Base-by-base conservation (phyloP, 1,284 basidiomycete species). In the Ganoderma lucidum region DNA sequence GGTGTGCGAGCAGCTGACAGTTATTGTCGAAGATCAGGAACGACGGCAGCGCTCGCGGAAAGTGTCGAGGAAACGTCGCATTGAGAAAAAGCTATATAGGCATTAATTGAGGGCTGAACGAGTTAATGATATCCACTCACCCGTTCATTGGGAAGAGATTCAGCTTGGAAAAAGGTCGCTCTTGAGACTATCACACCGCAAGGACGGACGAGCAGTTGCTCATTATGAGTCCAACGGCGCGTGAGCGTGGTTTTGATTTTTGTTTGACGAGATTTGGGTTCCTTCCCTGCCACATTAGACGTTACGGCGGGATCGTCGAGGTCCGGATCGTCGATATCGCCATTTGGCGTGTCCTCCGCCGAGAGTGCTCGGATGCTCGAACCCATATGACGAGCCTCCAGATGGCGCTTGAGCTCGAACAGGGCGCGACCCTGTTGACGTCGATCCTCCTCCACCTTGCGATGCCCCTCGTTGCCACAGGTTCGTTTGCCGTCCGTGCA, bases 21-120 rank as follows among this genome's bases (percentile, higher is more conserved):
- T 77, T 79, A 69, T 76, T 80, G 68, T 81, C 80, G 65, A 75
- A 77, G 41, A 74, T 79, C 0, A 80, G 66, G 17, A 75, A 42
- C 28, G 63, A 64, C 5, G 41, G 53, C 2, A 17, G 41, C 12
- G 23, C 3, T 0, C 55, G 63, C 0, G 44, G 48, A 14, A 64
- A 55, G 32, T 53, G 51, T 10, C 8, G 2, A 0, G 48, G 30
- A 17, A 61, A 48, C 0, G 56, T 59, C 3, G 48, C 35, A 8
- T 35, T n/a, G 2, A 58, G 39, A 14, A 64, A 32, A 3, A 42
- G 23, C 63, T 58, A 17, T 1, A 14, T 12, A n/a, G 4, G 19
- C n/a, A n/a, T n/a, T n/a, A n/a, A n/a, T n/a, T n/a, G n/a, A n/a
- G n/a, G n/a, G n/a, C n/a, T n/a, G n/a, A n/a, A n/a, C n/a, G n/a